Evolutionary conservation across 1,284 basidiomycete species (phyloP).

Genomic region (Prillingera fragicola): DNA sequence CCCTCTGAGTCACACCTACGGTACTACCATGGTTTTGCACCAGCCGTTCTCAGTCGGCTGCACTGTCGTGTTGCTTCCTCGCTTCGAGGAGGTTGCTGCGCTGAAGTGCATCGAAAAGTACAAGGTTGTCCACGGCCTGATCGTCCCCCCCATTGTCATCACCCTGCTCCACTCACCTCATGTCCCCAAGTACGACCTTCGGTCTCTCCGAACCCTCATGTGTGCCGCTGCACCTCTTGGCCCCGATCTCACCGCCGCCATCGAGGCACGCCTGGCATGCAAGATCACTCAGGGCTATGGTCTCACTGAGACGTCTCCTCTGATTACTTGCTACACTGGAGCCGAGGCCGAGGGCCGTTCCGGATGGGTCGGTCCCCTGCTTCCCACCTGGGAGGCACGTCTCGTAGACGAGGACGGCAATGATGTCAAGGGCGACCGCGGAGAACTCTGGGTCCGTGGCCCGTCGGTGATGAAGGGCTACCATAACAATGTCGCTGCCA

Average conservation of each 20-base stretch:
- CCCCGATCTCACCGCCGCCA: conserved; percentile 28
- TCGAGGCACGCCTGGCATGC: conserved; percentile 20
- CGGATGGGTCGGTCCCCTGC: conserved; percentile 64
- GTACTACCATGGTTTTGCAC: conserved; percentile 50
- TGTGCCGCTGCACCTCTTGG: conserved; percentile 81
- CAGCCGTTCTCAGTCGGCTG: conserved; percentile 58
- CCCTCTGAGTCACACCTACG: conserved; percentile 18
- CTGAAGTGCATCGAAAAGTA: conserved; percentile 62
- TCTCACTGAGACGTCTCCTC: conserved; percentile 52
- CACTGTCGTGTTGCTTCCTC: conserved; percentile 61
- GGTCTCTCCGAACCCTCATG: conserved; percentile 58
- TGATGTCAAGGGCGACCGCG: conserved; percentile 54
- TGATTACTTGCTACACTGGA: conserved; percentile 24
- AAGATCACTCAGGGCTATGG: conserved; percentile 48
- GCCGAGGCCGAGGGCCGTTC: conserved; percentile 40
- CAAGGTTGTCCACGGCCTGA: conserved; percentile 14
- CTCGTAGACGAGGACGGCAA: conserved; percentile 54
- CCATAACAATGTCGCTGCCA: conserved; percentile 62
- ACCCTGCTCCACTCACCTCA: conserved; percentile 52
- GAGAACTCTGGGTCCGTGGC: conserved; percentile 76
- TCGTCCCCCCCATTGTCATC: conserved; percentile 47
- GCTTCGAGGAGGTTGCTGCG: conserved; percentile 56
- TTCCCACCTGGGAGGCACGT: conserved; percentile 72
- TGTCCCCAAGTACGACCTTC: conserved; percentile 64
- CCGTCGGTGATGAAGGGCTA: conserved; percentile 72